Base-by-base conservation (phyloP, 2,329 filamentous ascomycete genomes). In the Neonectria ditissima region DNA sequence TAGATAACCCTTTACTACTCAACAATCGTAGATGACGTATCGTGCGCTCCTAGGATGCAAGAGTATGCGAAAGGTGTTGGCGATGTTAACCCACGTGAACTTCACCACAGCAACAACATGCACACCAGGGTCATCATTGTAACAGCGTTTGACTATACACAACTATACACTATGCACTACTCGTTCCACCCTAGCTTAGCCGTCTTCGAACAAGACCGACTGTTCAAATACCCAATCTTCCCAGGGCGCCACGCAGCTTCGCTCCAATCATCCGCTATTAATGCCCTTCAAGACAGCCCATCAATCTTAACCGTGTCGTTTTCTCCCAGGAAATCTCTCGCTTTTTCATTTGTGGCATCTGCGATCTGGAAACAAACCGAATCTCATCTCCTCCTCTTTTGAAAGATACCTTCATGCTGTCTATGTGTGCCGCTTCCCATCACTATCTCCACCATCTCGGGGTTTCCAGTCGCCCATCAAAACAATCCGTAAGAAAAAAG, bases 391-490 rank as follows among this genome's bases (percentile, higher is more conserved):
- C 47, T 43, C 53, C 59, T 53, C 51, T 62, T 54, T 62, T 45
- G 16, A 34, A 59, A 48, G 50, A 44, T 60, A 60, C 43, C 56
- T 44, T 58, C 58, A 43, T 60, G 48, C 54, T 55, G 54, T 62
- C 62, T 65, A 62, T 62, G 20, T 62, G 65, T 65, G 55, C 55
- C 51, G 61, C 62, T 66, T 60, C 53, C 54, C 55, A 22, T 58
- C 50, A 39, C 59, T 43, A 55, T 34, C 39, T 30, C 48, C 59
- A 28, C 41, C 57, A 37, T 30, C 59, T 59, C 58, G 59, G 63
- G 66, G 58, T 68, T 67, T 56, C 66, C 58, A 60, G 52, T 58
- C 59, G 48, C 55, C 60, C 60, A 50, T 32, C 44, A 45, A 59
- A 59, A 55, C 44, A 51, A 45, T 14, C 57, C 63, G 64, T 52